Evolutionary conservation across 208 protist species (phyloP).

Genomic region (Acanthamoeba healyi): DNA sequence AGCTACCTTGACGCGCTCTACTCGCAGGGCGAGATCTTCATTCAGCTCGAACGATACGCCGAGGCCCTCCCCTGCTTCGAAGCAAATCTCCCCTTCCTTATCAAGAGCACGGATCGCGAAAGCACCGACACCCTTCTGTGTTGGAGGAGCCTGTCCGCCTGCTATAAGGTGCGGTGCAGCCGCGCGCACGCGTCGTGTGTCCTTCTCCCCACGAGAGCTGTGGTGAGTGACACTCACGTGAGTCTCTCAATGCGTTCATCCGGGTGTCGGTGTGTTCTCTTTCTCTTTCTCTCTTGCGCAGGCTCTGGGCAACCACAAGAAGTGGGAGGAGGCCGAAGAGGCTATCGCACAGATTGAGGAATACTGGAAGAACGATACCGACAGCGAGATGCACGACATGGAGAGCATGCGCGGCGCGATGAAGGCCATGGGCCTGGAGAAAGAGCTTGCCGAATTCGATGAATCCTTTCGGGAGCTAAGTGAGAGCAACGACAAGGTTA

Average conservation of each 20-base stretch:
- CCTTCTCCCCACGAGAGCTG: too few relatives aligned
- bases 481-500: too few relatives aligned
- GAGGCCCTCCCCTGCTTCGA: constrained; percentile 19
- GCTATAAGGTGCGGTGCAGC: constrained; percentile 24
- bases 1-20: neutral
- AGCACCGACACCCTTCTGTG: neutral
- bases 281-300: neutral
- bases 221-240: too few relatives aligned
- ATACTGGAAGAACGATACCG: neutral
- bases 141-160: neutral
- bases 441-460: constrained; percentile 15
- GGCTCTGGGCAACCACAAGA: neutral
- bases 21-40: neutral
- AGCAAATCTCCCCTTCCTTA: neutral
- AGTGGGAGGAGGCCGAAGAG: neutral
- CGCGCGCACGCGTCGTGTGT: too few relatives aligned
- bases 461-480: too few relatives aligned
- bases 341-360: neutral
- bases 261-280: too few relatives aligned
- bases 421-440: neutral
- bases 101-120: neutral
- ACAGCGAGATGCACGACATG: neutral
- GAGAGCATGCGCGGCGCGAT: neutral
- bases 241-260: too few relatives aligned
- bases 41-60: constrained; percentile 19